phyloP scores from a whole-genome alignment of 306 rosid genomes.

The Argentina anserina region DNA sequence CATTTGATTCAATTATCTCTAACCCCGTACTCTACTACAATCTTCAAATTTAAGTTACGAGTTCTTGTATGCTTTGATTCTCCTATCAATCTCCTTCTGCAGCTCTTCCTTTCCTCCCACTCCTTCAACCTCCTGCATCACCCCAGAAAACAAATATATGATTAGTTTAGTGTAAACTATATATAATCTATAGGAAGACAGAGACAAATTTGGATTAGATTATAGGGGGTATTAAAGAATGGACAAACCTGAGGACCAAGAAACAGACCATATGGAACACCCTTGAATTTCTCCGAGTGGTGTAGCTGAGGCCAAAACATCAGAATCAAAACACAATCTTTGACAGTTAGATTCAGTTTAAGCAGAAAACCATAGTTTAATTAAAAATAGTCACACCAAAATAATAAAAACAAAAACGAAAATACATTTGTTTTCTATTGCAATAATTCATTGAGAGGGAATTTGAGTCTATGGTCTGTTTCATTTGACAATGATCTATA shows the following conservation, averaged over 20 bases:
- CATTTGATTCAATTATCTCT: not conserved
- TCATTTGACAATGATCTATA: no score
- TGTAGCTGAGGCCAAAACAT: conserved; percentile 61
- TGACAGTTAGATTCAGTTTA: conserved; percentile 21
- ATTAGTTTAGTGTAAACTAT: not conserved
- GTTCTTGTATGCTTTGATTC: conserved; percentile 40
- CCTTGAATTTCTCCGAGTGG: conserved; percentile 83
- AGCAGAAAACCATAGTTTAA: not conserved
- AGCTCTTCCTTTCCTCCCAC: conserved; percentile 85
- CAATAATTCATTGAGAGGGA: not conserved
- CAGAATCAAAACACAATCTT: conserved; percentile 20
- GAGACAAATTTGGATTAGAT: not conserved
- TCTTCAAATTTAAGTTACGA: not conserved
- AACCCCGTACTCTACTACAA: not conserved
- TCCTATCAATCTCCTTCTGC: conserved; percentile 74
- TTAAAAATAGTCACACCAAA: not conserved
- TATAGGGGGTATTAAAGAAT: not conserved
- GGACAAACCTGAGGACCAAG: conserved; percentile 84
- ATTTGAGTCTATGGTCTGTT: not conserved
- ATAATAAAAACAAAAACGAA: not conserved
- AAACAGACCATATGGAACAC: conserved; percentile 95
- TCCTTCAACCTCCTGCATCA: conserved; percentile 80
- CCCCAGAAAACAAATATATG: not conserved
- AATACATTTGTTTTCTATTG: not conserved
- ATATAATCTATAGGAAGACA: no score